These are phyloP conservation scores for Prunus fruticosa DNA, from an alignment of 306 rosid species.

Conservation along the genomic window DNA sequence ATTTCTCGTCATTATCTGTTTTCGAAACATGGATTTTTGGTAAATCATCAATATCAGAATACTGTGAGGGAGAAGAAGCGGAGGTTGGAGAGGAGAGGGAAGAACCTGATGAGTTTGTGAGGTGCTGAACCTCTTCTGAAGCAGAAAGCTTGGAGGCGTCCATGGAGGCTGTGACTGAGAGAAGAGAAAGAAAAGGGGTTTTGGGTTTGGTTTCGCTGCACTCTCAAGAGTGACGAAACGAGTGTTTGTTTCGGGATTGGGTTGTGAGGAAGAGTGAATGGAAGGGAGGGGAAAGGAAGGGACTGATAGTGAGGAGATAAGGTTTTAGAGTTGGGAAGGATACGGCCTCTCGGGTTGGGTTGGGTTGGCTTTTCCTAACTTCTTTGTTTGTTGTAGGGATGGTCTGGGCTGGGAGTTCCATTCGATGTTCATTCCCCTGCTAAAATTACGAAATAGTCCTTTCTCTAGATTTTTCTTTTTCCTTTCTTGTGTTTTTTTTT, in stretches of 20 bases:
- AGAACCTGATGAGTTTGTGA: slow-evolving; percentile 37
- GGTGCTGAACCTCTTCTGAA: slow-evolving; percentile 12
- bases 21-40: slow-evolving; percentile 6
- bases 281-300: background rate
- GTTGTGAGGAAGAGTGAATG: background rate
- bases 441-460: slow-evolving; percentile 6
- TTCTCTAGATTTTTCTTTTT: background rate
- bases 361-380: background rate
- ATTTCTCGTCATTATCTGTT: slow-evolving; percentile 8
- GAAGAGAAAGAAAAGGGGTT: background rate
- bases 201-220: background rate
- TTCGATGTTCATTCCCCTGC: background rate
- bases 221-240: background rate
- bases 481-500: background rate
- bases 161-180: slow-evolving; percentile 26
- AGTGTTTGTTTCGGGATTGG: slow-evolving; percentile 1
- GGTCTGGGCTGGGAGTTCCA: background rate
- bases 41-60: slow-evolving; percentile 17
- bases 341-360: slow-evolving; percentile 16
- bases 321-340: slow-evolving; percentile 20
- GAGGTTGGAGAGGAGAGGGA: slow-evolving; percentile 15
- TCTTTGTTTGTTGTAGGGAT: background rate
- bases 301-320: slow-evolving; percentile 29
- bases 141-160: slow-evolving; percentile 31
- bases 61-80: slow-evolving; percentile 25